phyloP scores from a whole-genome alignment of 306 rosid species.

The Cercis canadensis region DNA sequence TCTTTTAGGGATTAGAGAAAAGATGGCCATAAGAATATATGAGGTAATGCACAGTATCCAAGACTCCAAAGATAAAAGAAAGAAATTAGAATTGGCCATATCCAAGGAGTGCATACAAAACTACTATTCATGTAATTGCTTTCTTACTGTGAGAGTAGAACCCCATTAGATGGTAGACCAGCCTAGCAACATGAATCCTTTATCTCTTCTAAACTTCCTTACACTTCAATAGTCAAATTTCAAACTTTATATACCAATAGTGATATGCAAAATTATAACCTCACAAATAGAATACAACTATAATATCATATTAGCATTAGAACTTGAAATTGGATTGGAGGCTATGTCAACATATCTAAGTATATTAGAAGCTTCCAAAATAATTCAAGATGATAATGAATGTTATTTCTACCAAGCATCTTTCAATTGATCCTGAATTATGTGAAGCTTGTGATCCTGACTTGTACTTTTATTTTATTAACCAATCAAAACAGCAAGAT shows the following conservation, averaged over 20 bases:
- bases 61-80: conserved; percentile 2
- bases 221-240: background rate
- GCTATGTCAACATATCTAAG: background rate
- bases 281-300: background rate
- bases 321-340: background rate
- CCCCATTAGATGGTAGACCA: background rate
- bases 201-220: background rate
- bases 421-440: background rate
- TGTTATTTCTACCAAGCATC: background rate
- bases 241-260: background rate
- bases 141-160: background rate
- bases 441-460: background rate
- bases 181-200: background rate
- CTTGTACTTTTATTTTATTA: background rate
- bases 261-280: background rate
- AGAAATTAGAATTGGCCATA: background rate
- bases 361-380: too few relatives aligned
- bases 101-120: background rate
- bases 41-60: background rate
- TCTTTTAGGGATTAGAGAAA: conserved; percentile 8
- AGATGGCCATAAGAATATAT: background rate
- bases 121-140: background rate
- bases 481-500: conserved; percentile 1
- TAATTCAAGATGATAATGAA: background rate
- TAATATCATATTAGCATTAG: too few relatives aligned